Conservation (phyloP, 768 basidiomycete species). For the Boletus bicolor region DNA sequence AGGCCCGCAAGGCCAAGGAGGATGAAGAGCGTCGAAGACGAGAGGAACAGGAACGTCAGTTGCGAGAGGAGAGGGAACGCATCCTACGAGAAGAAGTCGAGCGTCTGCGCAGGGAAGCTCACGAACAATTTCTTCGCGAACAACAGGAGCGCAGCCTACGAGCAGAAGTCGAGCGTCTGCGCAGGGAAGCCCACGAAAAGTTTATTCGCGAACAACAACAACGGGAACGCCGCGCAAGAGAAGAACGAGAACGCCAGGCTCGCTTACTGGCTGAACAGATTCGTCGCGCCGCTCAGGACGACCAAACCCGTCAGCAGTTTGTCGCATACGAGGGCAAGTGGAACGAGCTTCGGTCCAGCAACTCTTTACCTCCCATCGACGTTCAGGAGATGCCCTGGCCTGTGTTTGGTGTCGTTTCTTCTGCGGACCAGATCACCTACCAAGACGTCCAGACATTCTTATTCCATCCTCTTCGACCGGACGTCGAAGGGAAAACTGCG, state of each 20-base stretch:
- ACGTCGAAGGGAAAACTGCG: slow-evolving; percentile 28
- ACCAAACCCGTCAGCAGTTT: slow-evolving; percentile 14
- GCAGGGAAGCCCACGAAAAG: slow-evolving; percentile 4
- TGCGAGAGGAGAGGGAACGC: no score
- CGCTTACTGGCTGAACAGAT: slow-evolving; percentile 21
- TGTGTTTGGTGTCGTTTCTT: slow-evolving; percentile 22
- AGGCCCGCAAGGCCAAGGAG: slow-evolving; percentile 13
- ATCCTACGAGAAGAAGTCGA: slow-evolving; percentile 15
- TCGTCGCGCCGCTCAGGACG: slow-evolving; percentile 7
- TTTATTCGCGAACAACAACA: slow-evolving; percentile 4
- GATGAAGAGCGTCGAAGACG: slow-evolving; percentile 8
- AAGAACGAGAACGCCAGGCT: slow-evolving; percentile 21
- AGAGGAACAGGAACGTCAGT: slow-evolving; percentile 12
- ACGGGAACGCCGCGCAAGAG: slow-evolving; percentile 17
- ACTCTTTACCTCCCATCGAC: slow-evolving; percentile 17
- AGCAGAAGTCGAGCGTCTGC: slow-evolving; percentile 16
- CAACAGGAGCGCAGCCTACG: slow-evolving; percentile 2
- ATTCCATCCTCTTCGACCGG: slow-evolving; percentile 33
- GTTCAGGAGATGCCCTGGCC: slow-evolving; percentile 47
- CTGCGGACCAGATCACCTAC: slow-evolving; percentile 34
- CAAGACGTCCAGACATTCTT: slow-evolving; percentile 39
- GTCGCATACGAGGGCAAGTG: slow-evolving; percentile 36
- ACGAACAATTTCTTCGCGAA: slow-evolving; percentile 7
- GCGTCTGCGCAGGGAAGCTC: slow-evolving; percentile 8
- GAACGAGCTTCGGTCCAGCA: slow-evolving; percentile 31